phyloP scores from a whole-genome alignment of 345 rosid genomes.

The Syzygium aqueum region DNA sequence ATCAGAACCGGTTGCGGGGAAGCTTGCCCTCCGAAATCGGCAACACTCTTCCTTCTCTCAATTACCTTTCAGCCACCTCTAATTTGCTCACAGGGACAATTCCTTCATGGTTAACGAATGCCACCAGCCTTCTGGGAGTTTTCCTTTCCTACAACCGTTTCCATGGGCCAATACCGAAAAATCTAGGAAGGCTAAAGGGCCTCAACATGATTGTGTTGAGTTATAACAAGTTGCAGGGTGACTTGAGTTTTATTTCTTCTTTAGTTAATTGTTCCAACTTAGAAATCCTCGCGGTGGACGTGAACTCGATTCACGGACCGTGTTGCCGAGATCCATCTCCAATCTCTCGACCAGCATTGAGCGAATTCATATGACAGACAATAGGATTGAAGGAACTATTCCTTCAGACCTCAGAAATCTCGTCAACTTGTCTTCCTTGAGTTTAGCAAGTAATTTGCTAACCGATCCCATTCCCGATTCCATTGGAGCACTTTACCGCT shows the following conservation, averaged over 20 bases:
- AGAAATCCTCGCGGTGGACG: accelerated
- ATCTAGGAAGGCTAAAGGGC: background rate
- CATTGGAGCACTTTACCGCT: background rate
- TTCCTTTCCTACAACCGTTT: accelerated
- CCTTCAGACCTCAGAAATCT: background rate
- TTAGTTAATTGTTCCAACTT: background rate
- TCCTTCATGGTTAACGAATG: background rate
- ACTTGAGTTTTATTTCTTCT: background rate
- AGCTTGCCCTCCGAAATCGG: background rate
- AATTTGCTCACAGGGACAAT: background rate
- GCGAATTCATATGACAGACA: accelerated
- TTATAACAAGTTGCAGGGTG: accelerated
- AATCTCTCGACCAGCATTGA: background rate
- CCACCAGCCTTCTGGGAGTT: accelerated
- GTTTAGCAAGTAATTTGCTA: accelerated
- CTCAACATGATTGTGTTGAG: accelerated
- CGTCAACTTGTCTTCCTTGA: accelerated
- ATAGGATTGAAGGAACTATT: background rate
- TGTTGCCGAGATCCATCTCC: background rate
- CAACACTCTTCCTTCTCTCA: background rate
- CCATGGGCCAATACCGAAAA: background rate
- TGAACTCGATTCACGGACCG: background rate
- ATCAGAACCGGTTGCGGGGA: background rate
- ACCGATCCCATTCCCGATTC: background rate
- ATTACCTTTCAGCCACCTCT: accelerated